Conservation (phyloP, 495 filamentous ascomycete genomes). For the Evansstolkia leycettana region DNA sequence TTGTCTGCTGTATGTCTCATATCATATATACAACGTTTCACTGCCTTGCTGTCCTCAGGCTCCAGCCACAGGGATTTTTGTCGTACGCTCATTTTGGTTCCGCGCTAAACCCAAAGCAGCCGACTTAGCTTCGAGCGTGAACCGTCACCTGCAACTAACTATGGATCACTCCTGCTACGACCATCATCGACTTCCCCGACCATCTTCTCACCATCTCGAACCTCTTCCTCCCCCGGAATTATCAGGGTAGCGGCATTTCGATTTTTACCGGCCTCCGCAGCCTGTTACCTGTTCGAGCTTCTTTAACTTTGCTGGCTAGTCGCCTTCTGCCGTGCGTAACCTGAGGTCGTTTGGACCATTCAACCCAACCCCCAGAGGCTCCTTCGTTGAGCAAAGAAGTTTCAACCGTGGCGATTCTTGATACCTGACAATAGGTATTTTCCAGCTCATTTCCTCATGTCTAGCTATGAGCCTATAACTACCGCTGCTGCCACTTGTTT, state of each 20-base stretch:
- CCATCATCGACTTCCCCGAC: constrained; percentile 10
- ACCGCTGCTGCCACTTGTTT: constrained; percentile 10
- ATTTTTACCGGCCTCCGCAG: constrained; percentile 11
- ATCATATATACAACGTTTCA: too few relatives aligned
- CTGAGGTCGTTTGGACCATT: constrained; percentile 20
- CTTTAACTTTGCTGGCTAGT: constrained; percentile 1
- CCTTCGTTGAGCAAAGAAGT: neutral
- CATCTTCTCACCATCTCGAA: constrained; percentile 7
- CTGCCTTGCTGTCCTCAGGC: neutral
- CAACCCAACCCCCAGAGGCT: constrained; percentile 8
- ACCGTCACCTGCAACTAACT: constrained; percentile 12
- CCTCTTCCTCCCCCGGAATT: constrained; percentile 12
- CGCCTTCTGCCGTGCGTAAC: too few relatives aligned
- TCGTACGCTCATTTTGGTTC: constrained; percentile 7
- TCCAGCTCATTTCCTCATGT: constrained; percentile 9
- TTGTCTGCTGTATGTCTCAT: too few relatives aligned
- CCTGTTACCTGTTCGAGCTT: constrained; percentile 1
- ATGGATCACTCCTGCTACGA: too few relatives aligned
- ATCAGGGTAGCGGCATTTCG: constrained; percentile 16
- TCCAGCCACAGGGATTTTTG: constrained; percentile 14
- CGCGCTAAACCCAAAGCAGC: constrained; percentile 8
- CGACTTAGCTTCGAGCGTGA: constrained; percentile 3
- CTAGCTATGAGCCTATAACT: constrained; percentile 13
- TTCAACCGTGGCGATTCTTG: constrained; percentile 36
- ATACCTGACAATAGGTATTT: constrained; percentile 41